A percentile compares a stretch with the other conserved stretches of the same genome.
Conservation (phyloP, 352 stramenopile species). For the Plasmopara viticola region DNA sequence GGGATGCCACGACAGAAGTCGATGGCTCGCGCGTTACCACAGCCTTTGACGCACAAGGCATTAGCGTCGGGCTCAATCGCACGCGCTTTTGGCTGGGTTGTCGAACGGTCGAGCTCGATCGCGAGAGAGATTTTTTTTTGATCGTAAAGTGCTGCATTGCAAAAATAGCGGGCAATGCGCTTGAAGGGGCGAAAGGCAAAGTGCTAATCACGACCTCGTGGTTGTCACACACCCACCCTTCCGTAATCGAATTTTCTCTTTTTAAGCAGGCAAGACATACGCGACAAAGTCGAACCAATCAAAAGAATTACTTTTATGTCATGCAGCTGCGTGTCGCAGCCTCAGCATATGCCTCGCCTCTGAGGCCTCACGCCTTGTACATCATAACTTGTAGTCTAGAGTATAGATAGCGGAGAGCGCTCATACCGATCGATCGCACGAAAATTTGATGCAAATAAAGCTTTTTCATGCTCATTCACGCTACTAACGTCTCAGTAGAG, state of each 20-base stretch:
- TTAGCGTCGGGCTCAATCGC: conserved; percentile 16
- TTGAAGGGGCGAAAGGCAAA: not conserved
- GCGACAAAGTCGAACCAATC: not conserved
- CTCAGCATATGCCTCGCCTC: conserved; percentile 1
- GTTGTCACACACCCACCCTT: not conserved
- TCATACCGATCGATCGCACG: not conserved
- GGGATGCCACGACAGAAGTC: not conserved
- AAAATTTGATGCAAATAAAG: not conserved
- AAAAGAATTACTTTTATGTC: too few species aligned
- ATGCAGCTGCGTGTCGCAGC: too few species aligned
- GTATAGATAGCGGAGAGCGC: not conserved
- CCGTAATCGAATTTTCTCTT: too few species aligned
- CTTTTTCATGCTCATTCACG: too few species aligned
- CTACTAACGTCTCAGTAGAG: too few species aligned
- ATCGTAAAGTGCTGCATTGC: conserved; percentile 9
- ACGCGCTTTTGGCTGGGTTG: conserved; percentile 18
- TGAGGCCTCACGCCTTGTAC: too few species aligned
- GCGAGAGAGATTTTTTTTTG: conserved; percentile 12
- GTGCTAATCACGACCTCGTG: not conserved
- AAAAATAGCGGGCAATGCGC: not conserved
- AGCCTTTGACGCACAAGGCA: conserved; percentile 3
- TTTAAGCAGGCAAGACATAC: too few species aligned
- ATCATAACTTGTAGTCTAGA: too few species aligned
- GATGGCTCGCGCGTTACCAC: not conserved
- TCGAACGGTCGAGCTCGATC: conserved; percentile 1